Evolutionary conservation across 345 rosid species (phyloP).

Genomic region (Crucihimalaya himalaica): DNA sequence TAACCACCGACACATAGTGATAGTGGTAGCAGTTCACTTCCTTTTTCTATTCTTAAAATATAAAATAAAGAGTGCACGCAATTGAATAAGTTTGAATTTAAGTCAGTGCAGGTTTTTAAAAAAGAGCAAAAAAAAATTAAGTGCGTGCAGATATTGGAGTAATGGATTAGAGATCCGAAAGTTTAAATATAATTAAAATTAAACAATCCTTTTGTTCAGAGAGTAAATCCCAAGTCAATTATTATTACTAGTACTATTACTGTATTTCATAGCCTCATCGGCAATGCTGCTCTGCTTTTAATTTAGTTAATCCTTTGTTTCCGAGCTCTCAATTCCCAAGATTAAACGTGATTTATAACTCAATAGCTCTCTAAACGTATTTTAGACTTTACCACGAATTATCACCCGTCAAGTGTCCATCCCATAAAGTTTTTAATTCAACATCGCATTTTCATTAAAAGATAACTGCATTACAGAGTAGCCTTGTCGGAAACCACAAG

Average conservation of each 20-base stretch:
- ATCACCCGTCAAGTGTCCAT: constrained; percentile 7
- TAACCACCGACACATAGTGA: constrained; percentile 37
- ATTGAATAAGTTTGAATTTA: constrained; percentile 20
- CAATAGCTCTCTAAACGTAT: not conserved
- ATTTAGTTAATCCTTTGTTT: constrained; percentile 26
- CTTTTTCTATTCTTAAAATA: not conserved
- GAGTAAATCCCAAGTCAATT: constrained; percentile 47
- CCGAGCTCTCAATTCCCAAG: constrained; percentile 36
- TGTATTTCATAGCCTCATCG: constrained; percentile 19
- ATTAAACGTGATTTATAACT: not conserved
- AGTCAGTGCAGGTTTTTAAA: constrained; percentile 29
- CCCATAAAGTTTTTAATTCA: not conserved
- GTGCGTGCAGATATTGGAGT: constrained; percentile 23
- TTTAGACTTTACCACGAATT: not conserved
- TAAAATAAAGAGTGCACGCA: constrained; percentile 13
- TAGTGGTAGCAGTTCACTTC: constrained; percentile 35
- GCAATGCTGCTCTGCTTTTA: constrained; percentile 31
- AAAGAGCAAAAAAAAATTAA: not conserved
- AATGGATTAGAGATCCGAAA: constrained; percentile 21
- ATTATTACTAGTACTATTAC: too few species aligned
- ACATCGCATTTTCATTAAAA: not conserved
- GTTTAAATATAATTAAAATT: constrained; percentile 12
- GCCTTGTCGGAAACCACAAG: not conserved
- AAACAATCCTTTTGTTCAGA: constrained; percentile 1
- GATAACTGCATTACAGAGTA: not conserved